Evolutionary conservation across 495 filamentous ascomycete genomes (phyloP), one percentile per base, ranked within the genome.

Genomic region (Annulohypoxylon bovei): DNA sequence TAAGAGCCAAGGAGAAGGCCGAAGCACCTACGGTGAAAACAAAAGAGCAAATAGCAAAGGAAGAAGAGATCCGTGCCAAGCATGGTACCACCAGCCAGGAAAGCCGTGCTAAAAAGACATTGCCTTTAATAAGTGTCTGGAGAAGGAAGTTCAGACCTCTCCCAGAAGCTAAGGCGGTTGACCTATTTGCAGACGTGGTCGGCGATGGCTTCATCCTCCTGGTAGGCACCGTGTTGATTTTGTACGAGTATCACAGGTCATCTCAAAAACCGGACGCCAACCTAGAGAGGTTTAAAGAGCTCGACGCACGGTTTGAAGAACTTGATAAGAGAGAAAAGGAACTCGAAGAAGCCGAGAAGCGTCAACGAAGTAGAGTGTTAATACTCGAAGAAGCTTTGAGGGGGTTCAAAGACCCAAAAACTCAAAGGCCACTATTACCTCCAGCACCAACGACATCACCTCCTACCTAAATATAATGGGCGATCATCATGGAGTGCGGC

Each of bases 141-240:
- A 84, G 53, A 68, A 79, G 83, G 44, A 83, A 80, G 67, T 88
- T 84, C 25, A 83, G 95, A 58, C 91, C 96, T 1, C 83, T 99
- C 1, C 91, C 92, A 32, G 96, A 99, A 73, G 87, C 88, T 12
- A 98, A 98, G 75, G 95, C 95, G 4, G 97, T 99, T 27, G 95
- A 99, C 76, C 87, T 94, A 6, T 97, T 97, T 25, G 96, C 95
- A 8, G 97, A 96, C 62, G 97, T 99, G 56, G 90, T 96, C 54
- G 93, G 93, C 42, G 95, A 99, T 72, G 81, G 87, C 0, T 99
- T 99, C 76, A 87, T 99, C 30, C 91, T 98, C 60, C 57, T 88
- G 4, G 93, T 98, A 12, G 96, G 91, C 2, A 88, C 89, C 11
- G 85, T 83, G 0, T 77, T 98, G 71, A 90, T 99, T 40, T 76